phyloP scores from a whole-genome alignment of 257 asterid genomes.

The Gardenia jasminoides region DNA sequence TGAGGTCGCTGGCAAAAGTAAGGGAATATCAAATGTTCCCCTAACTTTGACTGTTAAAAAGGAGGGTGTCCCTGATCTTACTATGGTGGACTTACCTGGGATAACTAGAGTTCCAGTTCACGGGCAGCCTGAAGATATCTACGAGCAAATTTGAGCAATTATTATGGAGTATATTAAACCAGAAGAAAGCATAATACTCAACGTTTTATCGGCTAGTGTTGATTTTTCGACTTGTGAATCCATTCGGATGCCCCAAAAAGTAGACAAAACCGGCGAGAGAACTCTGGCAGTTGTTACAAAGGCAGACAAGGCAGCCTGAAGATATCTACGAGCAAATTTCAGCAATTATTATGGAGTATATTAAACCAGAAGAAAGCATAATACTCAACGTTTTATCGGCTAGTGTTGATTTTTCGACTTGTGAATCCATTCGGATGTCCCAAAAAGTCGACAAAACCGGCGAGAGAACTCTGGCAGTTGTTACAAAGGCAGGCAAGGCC shows the following conservation, averaged over 20 bases:
- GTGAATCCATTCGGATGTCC: not conserved
- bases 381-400: slow-evolving; percentile 21
- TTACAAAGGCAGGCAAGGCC: slow-evolving; percentile 11
- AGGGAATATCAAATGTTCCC: slow-evolving; percentile 16
- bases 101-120: slow-evolving; percentile 25
- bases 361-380: slow-evolving; percentile 17
- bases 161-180: too few relatives aligned
- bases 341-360: slow-evolving; percentile 15
- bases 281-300: too few relatives aligned
- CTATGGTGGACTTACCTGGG: slow-evolving; percentile 26
- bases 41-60: slow-evolving; percentile 12
- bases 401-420: slow-evolving; percentile 17
- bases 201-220: too few relatives aligned
- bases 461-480: slow-evolving; percentile 20
- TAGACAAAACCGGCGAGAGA: too few relatives aligned
- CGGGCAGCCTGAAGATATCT: too few relatives aligned
- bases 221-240: too few relatives aligned
- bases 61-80: slow-evolving; percentile 12
- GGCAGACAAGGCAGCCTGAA: too few relatives aligned
- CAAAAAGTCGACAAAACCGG: not conserved
- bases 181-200: too few relatives aligned
- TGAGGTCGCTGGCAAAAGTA: slow-evolving; percentile 13
- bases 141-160: too few relatives aligned
- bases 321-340: slow-evolving; percentile 23
- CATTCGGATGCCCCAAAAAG: too few relatives aligned